Percentiles rank a stretch among this genome's conserved stretches.
phyloP scores from a whole-genome alignment of 805 yeast genomes.

The Candida suzukii region DNA sequence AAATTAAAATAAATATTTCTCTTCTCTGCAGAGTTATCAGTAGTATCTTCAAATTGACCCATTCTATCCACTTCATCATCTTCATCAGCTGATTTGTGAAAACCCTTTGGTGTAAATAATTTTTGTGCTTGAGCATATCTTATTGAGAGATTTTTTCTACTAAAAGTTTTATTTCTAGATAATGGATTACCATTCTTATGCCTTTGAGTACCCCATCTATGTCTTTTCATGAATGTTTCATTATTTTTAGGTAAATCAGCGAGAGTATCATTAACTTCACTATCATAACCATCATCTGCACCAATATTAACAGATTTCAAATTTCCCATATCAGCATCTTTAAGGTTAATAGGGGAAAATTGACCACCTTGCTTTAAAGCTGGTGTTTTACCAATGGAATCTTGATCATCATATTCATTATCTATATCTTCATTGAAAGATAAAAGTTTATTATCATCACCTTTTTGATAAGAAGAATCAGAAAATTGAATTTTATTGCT shows the following conservation, averaged over 20 bases:
- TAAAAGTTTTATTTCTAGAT: conserved; percentile 54
- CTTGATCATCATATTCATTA: conserved; percentile 10
- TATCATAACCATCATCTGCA: conserved; percentile 13
- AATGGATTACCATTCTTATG: conserved; percentile 63
- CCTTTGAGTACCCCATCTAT: conserved; percentile 90
- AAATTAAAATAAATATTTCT: conserved; percentile 55
- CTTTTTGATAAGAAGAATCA: not conserved
- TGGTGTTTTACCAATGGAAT: conserved; percentile 18
- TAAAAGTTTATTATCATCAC: not conserved
- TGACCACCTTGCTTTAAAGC: conserved; percentile 6
- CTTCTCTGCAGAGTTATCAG: conserved; percentile 6
- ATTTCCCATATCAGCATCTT: conserved; percentile 17
- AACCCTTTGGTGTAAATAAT: conserved; percentile 8
- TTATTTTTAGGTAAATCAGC: conserved; percentile 23
- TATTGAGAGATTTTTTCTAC: conserved; percentile 15
- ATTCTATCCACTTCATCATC: conserved; percentile 15
- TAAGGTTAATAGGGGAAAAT: conserved; percentile 9
- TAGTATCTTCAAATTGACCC: conserved; percentile 17
- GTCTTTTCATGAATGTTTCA: conserved; percentile 57
- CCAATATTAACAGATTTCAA: conserved; percentile 4
- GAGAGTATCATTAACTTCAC: conserved; percentile 10
- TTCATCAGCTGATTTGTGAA: not conserved
- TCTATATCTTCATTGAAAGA: conserved; percentile 5
- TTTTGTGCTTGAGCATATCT: conserved; percentile 16
- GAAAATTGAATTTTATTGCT: conserved; percentile 3